Evolutionary conservation across 2,329 filamentous ascomycete genomes (phyloP).

Genomic region (Seiridium cupressi): DNA sequence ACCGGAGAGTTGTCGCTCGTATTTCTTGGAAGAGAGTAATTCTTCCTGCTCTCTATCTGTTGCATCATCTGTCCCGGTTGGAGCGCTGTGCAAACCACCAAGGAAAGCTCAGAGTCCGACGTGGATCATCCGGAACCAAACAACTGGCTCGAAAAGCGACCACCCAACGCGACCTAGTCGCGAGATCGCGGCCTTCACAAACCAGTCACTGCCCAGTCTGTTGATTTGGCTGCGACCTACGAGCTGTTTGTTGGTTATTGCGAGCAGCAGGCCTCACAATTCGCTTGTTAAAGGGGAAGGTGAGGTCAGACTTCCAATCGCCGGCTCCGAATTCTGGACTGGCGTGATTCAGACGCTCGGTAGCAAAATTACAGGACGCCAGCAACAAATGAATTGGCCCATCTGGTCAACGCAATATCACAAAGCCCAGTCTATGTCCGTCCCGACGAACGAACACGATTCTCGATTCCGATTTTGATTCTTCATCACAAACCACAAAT

Average conservation of each 20-base stretch:
- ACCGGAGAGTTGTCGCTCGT: background rate
- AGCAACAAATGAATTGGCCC: slow-evolving; percentile 5
- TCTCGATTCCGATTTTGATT: background rate
- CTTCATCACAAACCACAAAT: background rate
- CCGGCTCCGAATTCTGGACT: background rate
- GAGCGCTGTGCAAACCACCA: background rate
- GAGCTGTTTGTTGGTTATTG: background rate
- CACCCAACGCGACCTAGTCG: slow-evolving; percentile 4
- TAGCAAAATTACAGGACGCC: slow-evolving; percentile 5
- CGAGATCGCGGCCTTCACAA: background rate
- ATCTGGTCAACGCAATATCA: slow-evolving; percentile 1
- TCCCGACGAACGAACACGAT: background rate
- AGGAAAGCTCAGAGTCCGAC: background rate
- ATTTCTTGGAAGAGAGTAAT: background rate
- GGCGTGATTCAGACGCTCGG: background rate
- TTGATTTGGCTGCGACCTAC: background rate
- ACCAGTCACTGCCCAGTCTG: background rate
- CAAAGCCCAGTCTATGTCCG: background rate
- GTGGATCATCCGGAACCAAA: background rate
- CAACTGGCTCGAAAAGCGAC: background rate
- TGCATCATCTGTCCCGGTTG: background rate
- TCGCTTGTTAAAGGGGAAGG: background rate
- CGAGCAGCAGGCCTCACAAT: background rate
- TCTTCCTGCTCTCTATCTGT: background rate
- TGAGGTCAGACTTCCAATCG: background rate